These are phyloP conservation scores for Physcomitrium patens DNA, from an alignment of 225 moss, liverwort and hornwort species.

Conservation along the genomic window DNA sequence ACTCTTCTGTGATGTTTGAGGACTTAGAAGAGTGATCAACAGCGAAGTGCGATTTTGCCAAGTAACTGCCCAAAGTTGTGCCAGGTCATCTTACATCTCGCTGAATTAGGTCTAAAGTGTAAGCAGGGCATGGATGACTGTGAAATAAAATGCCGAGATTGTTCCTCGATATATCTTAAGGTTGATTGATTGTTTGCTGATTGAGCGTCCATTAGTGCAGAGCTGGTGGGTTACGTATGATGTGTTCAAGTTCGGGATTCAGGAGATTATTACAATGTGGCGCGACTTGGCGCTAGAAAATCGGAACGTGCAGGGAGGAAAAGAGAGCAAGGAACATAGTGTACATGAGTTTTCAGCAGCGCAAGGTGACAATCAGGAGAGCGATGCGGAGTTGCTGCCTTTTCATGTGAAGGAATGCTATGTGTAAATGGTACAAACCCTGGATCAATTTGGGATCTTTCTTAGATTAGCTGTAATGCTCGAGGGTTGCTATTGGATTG, in stretches of 20 bases:
- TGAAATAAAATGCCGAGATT: background rate
- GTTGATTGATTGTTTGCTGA: background rate
- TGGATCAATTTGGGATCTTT: background rate
- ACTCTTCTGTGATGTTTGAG: background rate
- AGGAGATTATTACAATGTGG: constrained; percentile 13
- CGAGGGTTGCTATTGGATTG: background rate
- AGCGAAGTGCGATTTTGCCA: background rate
- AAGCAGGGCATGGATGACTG: background rate
- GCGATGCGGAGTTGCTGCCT: constrained; percentile 83
- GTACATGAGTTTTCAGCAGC: constrained; percentile 33
- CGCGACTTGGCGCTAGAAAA: constrained; percentile 16
- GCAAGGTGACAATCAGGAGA: constrained; percentile 49
- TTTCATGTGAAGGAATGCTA: constrained; percentile 97
- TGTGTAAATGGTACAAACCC: constrained; percentile 74
- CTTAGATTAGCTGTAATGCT: background rate
- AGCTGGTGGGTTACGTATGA: background rate
- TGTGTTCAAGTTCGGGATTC: background rate
- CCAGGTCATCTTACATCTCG: background rate
- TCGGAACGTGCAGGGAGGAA: constrained; percentile 41
- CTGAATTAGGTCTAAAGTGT: background rate
- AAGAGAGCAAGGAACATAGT: constrained; percentile 38
- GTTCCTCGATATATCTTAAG: background rate
- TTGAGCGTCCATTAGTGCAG: constrained; percentile 2
- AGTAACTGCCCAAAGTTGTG: background rate
- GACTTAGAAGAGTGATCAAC: background rate